Conservation (phyloP, 202 grass and related monocot genomes). For the Hordeum pubiflorum region DNA sequence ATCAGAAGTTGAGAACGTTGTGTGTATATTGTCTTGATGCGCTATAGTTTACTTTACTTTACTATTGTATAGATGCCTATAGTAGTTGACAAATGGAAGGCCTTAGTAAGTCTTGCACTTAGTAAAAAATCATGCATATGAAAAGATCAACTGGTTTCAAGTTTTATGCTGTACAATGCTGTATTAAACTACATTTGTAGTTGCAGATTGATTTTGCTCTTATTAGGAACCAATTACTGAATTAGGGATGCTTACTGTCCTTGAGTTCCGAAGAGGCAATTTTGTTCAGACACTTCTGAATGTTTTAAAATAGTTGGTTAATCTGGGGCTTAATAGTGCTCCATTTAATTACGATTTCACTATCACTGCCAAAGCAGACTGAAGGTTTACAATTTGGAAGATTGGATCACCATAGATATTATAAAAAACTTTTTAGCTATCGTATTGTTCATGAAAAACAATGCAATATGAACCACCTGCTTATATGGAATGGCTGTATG, state of each 20-base stretch:
- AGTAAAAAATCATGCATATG: conserved; percentile 15
- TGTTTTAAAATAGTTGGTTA: not conserved
- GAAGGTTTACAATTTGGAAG: not conserved
- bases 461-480: not conserved
- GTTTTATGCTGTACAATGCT: not conserved
- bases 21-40: not conserved
- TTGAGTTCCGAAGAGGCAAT: not conserved
- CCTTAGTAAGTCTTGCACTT: not conserved
- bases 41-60: not conserved
- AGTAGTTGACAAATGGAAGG: not conserved
- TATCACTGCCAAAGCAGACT: not conserved
- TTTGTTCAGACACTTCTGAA: not conserved
- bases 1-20: not conserved
- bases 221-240: not conserved
- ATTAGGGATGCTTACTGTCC: not conserved
- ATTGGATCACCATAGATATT: conserved; percentile 3
- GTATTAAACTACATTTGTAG: not conserved
- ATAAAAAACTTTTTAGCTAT: not conserved
- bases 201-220: not conserved
- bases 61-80: not conserved
- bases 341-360: not conserved
- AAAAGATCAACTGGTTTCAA: conserved; percentile 16
- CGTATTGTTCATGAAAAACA: not conserved
- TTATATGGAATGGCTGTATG: conserved; percentile 3
- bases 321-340: not conserved